A percentile compares a stretch with the other conserved stretches of the same genome.
Conservation (phyloP, 768 basidiomycete genomes). For the Fomitopsis pulvina region DNA sequence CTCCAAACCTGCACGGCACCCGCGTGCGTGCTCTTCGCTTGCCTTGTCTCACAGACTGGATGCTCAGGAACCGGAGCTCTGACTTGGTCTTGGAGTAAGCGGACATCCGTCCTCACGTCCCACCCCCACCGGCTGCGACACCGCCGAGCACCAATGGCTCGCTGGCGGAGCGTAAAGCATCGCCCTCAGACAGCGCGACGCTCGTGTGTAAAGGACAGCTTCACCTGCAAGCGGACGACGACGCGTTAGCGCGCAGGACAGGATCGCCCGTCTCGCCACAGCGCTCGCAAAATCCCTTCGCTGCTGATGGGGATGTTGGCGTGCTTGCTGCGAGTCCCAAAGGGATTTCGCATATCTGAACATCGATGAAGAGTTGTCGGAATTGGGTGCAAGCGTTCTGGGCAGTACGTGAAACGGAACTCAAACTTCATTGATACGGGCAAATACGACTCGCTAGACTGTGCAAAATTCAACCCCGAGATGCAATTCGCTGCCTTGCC, state of each 20-base stretch:
- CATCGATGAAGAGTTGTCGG: slow-evolving; percentile 46
- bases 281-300: slow-evolving; percentile 14
- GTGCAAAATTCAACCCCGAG: too few relatives aligned
- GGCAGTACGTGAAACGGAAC: too few relatives aligned
- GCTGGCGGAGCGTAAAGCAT: slow-evolving; percentile 10
- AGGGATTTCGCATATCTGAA: slow-evolving; percentile 49
- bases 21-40: slow-evolving; percentile 85
- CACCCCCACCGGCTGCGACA: slow-evolving; percentile 8
- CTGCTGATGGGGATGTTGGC: slow-evolving; percentile 20
- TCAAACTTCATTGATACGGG: too few relatives aligned
- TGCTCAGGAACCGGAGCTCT: slow-evolving; percentile 85
- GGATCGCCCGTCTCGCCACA: slow-evolving; percentile 28
- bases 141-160: slow-evolving; percentile 49
- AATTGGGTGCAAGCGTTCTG: slow-evolving; percentile 36
- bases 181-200: slow-evolving; percentile 17
- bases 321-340: slow-evolving; percentile 15
- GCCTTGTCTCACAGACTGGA: slow-evolving; percentile 89
- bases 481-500: too few relatives aligned
- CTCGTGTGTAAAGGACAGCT: slow-evolving; percentile 21
- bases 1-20: slow-evolving; percentile 89
- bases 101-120: slow-evolving; percentile 50
- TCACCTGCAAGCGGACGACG: slow-evolving; percentile 46
- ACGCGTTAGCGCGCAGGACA: slow-evolving; percentile 65
- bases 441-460: too few relatives aligned
- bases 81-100: slow-evolving; percentile 99